These are phyloP conservation scores for Wickerhamomyces mucosus DNA, from an alignment of 805 yeast genomes.

Conservation along the genomic window DNA sequence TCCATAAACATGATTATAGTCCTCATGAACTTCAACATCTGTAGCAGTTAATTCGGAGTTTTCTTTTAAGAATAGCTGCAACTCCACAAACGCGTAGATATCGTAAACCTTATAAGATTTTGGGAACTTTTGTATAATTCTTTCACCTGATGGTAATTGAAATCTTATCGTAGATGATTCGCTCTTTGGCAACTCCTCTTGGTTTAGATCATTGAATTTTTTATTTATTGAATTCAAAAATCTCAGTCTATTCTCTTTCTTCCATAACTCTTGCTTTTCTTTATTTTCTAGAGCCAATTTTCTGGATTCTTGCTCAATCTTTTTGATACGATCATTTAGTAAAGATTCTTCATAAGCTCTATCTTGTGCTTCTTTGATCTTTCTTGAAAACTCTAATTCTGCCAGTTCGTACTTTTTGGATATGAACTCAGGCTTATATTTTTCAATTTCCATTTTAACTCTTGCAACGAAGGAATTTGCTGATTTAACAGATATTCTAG, in stretches of 20 bases:
- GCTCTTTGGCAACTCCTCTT: slow-evolving; percentile 16
- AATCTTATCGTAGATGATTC: slow-evolving; percentile 38
- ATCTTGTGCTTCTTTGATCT: slow-evolving; percentile 56
- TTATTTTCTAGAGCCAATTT: slow-evolving; percentile 15
- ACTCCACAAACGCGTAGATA: slow-evolving; percentile 40
- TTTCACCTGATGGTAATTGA: slow-evolving; percentile 43
- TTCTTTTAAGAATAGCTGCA: slow-evolving; percentile 23
- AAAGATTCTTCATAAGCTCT: slow-evolving; percentile 55
- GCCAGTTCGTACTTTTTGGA: slow-evolving; percentile 51
- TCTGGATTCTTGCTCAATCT: slow-evolving; percentile 31
- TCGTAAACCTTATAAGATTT: slow-evolving; percentile 32
- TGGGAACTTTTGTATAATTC: slow-evolving; percentile 35
- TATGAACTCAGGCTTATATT: slow-evolving; percentile 51
- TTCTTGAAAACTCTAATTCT: slow-evolving; percentile 48
- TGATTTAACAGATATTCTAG: slow-evolving; percentile 22
- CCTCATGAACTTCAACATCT: slow-evolving; percentile 7
- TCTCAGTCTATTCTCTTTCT: slow-evolving; percentile 5
- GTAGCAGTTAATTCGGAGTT: slow-evolving; percentile 2
- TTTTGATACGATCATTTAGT: slow-evolving; percentile 44
- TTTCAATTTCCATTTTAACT: slow-evolving; percentile 34
- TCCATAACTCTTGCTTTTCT: slow-evolving; percentile 2
- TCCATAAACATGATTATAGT: slow-evolving; percentile 33
- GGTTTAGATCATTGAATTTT: slow-evolving; percentile 6
- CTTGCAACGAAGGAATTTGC: slow-evolving; percentile 25
- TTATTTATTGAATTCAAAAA: slow-evolving; percentile 7